Evolutionary conservation across 2,329 filamentous ascomycete species (phyloP), one percentile per base, ranked within the genome.

Genomic region (Xylaria sp.): DNA sequence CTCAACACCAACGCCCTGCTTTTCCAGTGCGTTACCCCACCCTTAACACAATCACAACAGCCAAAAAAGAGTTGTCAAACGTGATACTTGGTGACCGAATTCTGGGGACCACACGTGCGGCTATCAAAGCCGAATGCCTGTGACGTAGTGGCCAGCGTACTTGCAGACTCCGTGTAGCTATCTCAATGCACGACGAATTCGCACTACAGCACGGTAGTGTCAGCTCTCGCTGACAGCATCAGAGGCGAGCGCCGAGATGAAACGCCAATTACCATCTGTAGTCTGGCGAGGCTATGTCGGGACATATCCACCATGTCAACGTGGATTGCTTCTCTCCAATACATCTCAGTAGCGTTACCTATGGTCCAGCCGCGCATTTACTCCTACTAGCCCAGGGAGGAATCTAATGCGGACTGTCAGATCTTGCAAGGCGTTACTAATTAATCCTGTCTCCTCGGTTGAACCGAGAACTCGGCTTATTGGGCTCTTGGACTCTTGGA

Each of bases 141-240:
- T 62, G 34, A 54, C 20, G 54, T 48, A 44, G 41, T 37, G 31
- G 20, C 31, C 39, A 54, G 13, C 37, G 15, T 54, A 20, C 41
- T 59, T 57, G 50, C 34, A 59, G 13, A 60, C 46, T 41, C 18
- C 5, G 55, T 25, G 56, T 41, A 55, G 54, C 23, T 31, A 31
- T 61, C 59, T 46, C 15, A 31, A 61, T 46, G 55, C 51, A 61
- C 28, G 54, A 65, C 48, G 31, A 54, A 56, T 18, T n/a, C 58
- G 50, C 57, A 63, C 39, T 56, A 28, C 57, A 46, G 55, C 23
- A 56, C 55, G 39, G 4, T 52, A 37, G 31, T 3, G 34, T 65
- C 62, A 69, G 66, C 60, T 28, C 18, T 18, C 1, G 54, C 67
- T 69, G 67, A 67, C 59, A 18, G 59, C 54, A 55, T 60, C 48